Conservation (phyloP, 768 basidiomycete genomes). For the Tulasnella sp. region DNA sequence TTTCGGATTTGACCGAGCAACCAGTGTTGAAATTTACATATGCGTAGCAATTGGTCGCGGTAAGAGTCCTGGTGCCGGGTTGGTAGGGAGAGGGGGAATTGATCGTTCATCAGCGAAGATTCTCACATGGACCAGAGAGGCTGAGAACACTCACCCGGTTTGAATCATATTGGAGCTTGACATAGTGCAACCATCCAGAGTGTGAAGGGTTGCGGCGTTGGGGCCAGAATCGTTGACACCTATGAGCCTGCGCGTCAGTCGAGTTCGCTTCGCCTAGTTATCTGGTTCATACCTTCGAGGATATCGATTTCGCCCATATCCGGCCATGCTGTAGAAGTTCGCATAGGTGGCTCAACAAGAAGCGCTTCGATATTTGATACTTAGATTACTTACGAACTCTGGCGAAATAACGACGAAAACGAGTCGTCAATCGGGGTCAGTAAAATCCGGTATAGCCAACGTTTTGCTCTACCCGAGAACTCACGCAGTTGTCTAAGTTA, state of each 20-base stretch:
- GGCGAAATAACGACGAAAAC: neutral
- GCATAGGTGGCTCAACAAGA: slow-evolving; percentile 8
- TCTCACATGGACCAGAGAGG: too few relatives aligned
- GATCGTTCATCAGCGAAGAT: neutral
- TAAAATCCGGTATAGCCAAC: neutral
- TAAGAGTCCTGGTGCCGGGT: neutral
- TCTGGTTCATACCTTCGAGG: slow-evolving; percentile 35
- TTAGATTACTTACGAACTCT: slow-evolving; percentile 2
- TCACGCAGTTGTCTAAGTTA: neutral
- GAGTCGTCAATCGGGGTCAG: neutral
- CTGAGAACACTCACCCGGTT: slow-evolving; percentile 19
- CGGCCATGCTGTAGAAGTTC: slow-evolving; percentile 44
- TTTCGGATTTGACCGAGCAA: neutral
- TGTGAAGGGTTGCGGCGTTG: slow-evolving; percentile 20
- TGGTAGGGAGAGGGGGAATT: too few relatives aligned
- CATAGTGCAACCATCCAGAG: slow-evolving; percentile 11
- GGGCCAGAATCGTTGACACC: slow-evolving; percentile 16
- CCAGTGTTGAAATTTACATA: slow-evolving; percentile 16
- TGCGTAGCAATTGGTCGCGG: slow-evolving; percentile 3
- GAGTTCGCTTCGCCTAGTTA: neutral
- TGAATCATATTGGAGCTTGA: neutral
- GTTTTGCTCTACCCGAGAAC: neutral
- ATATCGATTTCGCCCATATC: slow-evolving; percentile 37
- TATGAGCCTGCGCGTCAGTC: neutral
- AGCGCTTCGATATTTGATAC: slow-evolving; percentile 46